Base-by-base conservation (phyloP, 2,329 filamentous ascomycete genomes). In the Claviceps paspali region DNA sequence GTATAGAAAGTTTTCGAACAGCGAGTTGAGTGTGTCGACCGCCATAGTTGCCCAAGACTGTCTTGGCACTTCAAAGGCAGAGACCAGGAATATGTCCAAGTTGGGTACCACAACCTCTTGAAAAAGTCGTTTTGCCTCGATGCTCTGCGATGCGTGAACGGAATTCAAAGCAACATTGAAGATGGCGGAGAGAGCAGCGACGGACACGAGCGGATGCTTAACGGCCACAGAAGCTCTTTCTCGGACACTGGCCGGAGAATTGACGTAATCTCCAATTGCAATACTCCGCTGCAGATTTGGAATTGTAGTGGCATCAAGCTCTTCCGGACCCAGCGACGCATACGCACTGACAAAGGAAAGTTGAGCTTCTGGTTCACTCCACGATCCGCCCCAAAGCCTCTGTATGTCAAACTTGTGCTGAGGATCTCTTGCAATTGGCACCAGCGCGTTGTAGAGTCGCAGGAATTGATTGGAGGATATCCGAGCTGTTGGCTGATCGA, bases 281-380 rank as follows among this genome's bases (percentile, higher is more conserved):
- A 95, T 92, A 3, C 85, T 84, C 18, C 76, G 71, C 39, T 82
- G 74, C 26, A 96, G 69, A 24, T 80, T 76, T 1, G 86, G 88
- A 41, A 96, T 91, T 26, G 81, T 82, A 10, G 78, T 81, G 3
- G 84, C 81, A 54, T 96, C 86, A 19, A 94, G 68, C 49, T 87
- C 74, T 21, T 83, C 73, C 0, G 79, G 70, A 10, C 72, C 73
- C 39, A 87, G 70, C 4, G 82, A 82, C 17, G 88, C 69, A 54
- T 88, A 95, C 14, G 86, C 86, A 44, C 81, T 80, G 38, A 96
- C 74, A 54, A 96, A 95, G n/a, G 87, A 92, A 26, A 98, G 64
- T 46, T 96, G 88, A 0, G 91, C 84, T 43, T 93, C 78, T 11
- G 81, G 73, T 47, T 92, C 75, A 43, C 79, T 76, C 88, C 92